These are phyloP conservation scores for Ambrosia trifida DNA, from an alignment of 129 eudicot genomes.

Conservation along the genomic window DNA sequence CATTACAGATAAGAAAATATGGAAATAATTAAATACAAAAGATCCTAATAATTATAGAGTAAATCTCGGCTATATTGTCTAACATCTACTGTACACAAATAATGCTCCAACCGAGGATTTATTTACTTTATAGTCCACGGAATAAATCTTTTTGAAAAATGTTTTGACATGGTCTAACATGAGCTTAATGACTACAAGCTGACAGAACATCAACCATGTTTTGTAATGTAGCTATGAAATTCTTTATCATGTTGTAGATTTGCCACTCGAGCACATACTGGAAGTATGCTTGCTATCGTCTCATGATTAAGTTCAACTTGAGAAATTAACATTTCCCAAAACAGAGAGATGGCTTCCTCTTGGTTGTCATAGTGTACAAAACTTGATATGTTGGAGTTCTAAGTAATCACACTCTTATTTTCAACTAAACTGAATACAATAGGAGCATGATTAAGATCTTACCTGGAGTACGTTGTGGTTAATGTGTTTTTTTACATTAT, in stretches of 20 bases:
- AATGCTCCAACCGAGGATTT: too few relatives aligned
- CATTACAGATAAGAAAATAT: too few relatives aligned
- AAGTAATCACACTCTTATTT: slow-evolving; percentile 41
- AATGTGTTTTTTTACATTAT: slow-evolving; percentile 55
- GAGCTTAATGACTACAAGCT: too few relatives aligned
- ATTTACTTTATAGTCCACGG: too few relatives aligned
- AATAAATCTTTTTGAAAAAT: too few relatives aligned
- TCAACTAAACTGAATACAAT: slow-evolving; percentile 39
- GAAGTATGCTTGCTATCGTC: slow-evolving; percentile 67
- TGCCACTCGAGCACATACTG: slow-evolving; percentile 69
- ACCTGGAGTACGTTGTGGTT: slow-evolving; percentile 61
- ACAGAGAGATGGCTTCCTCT: slow-evolving; percentile 57
- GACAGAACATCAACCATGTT: not conserved
- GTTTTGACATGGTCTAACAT: too few relatives aligned
- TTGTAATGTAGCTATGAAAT: slow-evolving; percentile 56
- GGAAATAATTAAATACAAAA: too few relatives aligned
- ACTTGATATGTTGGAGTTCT: slow-evolving; percentile 74
- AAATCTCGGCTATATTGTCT: too few relatives aligned
- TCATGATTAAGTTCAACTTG: slow-evolving; percentile 48
- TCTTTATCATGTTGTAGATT: slow-evolving; percentile 66
- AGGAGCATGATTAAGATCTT: slow-evolving; percentile 54
- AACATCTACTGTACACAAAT: too few relatives aligned
- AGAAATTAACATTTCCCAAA: slow-evolving; percentile 53
- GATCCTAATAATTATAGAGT: too few relatives aligned
- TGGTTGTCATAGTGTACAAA: slow-evolving; percentile 31